Evolutionary conservation across 768 basidiomycete genomes (phyloP).

Genomic region (Russula griseocarnosa): DNA sequence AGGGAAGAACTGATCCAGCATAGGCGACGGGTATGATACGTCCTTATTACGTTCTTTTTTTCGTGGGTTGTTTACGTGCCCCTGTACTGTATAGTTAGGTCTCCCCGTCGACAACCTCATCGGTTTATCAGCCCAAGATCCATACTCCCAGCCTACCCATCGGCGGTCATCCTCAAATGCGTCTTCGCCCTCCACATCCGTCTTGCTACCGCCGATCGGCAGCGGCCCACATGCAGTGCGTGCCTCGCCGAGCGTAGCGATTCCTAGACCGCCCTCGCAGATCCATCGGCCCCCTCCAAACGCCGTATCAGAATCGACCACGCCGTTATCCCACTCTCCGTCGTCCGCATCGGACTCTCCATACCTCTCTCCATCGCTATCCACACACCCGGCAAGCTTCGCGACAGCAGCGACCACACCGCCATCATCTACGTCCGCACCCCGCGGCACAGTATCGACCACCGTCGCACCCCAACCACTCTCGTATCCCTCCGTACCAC

Average conservation of each 20-base stretch:
- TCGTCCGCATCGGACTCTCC: constrained; percentile 48
- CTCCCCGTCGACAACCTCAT: constrained; percentile 75
- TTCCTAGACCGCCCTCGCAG: constrained; percentile 66
- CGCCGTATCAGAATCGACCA: constrained; percentile 50
- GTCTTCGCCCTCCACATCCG: constrained; percentile 49
- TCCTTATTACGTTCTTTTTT: neutral
- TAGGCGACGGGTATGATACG: constrained; percentile 57
- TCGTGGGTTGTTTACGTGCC: too few relatives aligned
- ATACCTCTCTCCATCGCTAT: constrained; percentile 53
- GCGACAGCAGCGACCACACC: constrained; percentile 71
- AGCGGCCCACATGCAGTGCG: constrained; percentile 26
- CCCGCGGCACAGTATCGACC: constrained; percentile 44
- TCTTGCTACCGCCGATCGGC: constrained; percentile 31
- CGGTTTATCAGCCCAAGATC: constrained; percentile 57
- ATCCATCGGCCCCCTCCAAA: constrained; percentile 53
- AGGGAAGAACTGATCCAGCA: constrained; percentile 80
- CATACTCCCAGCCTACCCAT: constrained; percentile 69
- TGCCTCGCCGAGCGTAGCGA: constrained; percentile 58
- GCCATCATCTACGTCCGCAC: constrained; percentile 56
- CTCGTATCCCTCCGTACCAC: constrained; percentile 79
- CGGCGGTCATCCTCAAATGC: constrained; percentile 44
- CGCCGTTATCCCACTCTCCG: constrained; percentile 62
- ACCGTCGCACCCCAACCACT: constrained; percentile 43
- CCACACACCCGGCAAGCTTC: constrained; percentile 51
- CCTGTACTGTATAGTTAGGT: constrained; percentile 48